phyloP scores from a whole-genome alignment of 352 stramenopile species.

The Globisporangium viniferum region DNA sequence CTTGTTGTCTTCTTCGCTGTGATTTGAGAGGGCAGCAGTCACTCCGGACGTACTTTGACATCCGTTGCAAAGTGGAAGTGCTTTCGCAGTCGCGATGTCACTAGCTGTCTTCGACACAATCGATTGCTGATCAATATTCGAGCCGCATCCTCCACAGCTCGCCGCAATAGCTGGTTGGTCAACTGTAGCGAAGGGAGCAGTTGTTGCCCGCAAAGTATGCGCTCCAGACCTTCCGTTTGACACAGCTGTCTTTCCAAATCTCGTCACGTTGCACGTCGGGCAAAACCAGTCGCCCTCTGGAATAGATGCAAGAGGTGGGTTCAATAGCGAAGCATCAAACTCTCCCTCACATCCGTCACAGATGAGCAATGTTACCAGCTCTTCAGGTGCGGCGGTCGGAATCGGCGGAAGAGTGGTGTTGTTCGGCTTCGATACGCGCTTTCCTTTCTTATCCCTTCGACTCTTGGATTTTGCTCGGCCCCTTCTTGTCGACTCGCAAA shows the following conservation, averaged over 20 bases:
- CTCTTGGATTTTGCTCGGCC: slow-evolving; percentile 3
- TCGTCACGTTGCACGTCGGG: background rate
- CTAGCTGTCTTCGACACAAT: background rate
- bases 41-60: background rate
- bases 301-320: slow-evolving; percentile 36
- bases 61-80: background rate
- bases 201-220: background rate
- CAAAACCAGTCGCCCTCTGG: slow-evolving; percentile 59
- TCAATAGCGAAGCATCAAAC: slow-evolving; percentile 43
- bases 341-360: slow-evolving; percentile 74
- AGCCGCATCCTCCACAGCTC: background rate
- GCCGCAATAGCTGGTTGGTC: background rate
- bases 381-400: background rate
- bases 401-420: background rate
- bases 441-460: slow-evolving; percentile 3
- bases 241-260: background rate
- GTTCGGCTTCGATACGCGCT: background rate
- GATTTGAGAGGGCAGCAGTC: background rate
- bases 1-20: background rate
- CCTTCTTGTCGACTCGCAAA: background rate
- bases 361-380: slow-evolving; percentile 42
- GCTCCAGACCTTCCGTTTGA: background rate
- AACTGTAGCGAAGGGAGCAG: background rate
- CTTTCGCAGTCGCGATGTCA: background rate
- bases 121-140: background rate